These are phyloP conservation scores for Penicillium fimorum DNA, from an alignment of 495 filamentous ascomycete genomes.

Conservation along the genomic window DNA sequence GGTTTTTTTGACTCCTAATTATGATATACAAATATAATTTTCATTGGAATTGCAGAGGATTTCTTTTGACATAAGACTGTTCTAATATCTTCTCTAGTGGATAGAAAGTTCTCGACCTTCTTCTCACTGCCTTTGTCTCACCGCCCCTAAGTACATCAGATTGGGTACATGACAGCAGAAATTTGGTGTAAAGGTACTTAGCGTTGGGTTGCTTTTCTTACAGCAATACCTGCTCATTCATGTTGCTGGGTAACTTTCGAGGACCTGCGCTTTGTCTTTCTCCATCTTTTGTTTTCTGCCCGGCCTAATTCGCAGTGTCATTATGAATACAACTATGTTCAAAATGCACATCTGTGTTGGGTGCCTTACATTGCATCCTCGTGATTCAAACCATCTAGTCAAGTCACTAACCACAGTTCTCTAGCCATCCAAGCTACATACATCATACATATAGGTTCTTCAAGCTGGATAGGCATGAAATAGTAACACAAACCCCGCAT, in stretches of 20 bases:
- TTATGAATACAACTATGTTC: neutral
- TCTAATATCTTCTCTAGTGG: neutral
- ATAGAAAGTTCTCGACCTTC: neutral
- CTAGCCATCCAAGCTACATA: neutral
- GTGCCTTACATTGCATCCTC: neutral
- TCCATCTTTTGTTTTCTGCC: neutral
- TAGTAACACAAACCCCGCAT: neutral
- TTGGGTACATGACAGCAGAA: neutral
- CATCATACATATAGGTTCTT: neutral
- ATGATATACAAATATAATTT: conserved; percentile 32
- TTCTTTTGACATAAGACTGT: neutral
- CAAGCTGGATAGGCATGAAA: neutral
- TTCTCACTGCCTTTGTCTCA: neutral
- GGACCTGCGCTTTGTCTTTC: neutral
- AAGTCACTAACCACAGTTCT: neutral
- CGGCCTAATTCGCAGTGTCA: neutral
- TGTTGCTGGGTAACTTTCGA: neutral
- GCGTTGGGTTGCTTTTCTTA: neutral
- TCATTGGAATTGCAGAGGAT: conserved; percentile 1
- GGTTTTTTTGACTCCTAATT: conserved; percentile 18
- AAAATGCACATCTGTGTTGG: conserved; percentile 2
- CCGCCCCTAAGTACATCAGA: neutral
- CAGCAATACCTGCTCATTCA: neutral
- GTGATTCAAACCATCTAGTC: neutral
- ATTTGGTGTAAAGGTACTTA: neutral